phyloP scores from a whole-genome alignment of 768 basidiomycete genomes.

The Neoboletus subvelutipes region DNA sequence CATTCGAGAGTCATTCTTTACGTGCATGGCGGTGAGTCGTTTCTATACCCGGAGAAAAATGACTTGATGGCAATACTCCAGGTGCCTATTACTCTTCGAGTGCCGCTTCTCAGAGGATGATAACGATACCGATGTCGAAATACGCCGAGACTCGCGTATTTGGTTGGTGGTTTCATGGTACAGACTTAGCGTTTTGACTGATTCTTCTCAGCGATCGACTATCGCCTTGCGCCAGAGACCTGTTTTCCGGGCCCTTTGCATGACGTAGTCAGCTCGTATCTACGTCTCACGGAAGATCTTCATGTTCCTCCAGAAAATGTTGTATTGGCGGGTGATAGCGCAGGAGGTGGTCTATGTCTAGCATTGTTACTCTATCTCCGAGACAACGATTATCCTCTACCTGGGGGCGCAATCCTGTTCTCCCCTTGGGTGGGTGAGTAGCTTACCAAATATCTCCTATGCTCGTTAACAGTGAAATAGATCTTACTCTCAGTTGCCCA shows the following conservation, averaged over 20 bases:
- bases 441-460: background rate
- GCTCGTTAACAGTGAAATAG: conserved; percentile 37
- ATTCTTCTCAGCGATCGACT: conserved; percentile 69
- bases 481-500: conserved; percentile 95
- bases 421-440: conserved; percentile 93
- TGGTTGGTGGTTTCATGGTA: conserved; percentile 40
- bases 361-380: conserved; percentile 91
- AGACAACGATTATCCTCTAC: conserved; percentile 84
- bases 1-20: conserved; percentile 88
- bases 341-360: conserved; percentile 85
- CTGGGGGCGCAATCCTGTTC: conserved; percentile 84
- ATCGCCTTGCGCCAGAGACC: conserved; percentile 94
- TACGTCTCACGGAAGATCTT: conserved; percentile 84
- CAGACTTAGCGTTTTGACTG: background rate
- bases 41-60: background rate
- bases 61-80: conserved; percentile 27
- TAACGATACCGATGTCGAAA: conserved; percentile 90
- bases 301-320: conserved; percentile 91
- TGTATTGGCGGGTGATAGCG: conserved; percentile 86
- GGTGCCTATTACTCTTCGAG: conserved; percentile 94
- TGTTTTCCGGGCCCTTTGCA: conserved; percentile 87
- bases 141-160: conserved; percentile 88
- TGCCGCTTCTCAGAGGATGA: conserved; percentile 83
- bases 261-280: conserved; percentile 84
- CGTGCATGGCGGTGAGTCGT: conserved; percentile 78